phyloP scores from a whole-genome alignment of 1,284 basidiomycete species.

The Pseudozyma pruni region DNA sequence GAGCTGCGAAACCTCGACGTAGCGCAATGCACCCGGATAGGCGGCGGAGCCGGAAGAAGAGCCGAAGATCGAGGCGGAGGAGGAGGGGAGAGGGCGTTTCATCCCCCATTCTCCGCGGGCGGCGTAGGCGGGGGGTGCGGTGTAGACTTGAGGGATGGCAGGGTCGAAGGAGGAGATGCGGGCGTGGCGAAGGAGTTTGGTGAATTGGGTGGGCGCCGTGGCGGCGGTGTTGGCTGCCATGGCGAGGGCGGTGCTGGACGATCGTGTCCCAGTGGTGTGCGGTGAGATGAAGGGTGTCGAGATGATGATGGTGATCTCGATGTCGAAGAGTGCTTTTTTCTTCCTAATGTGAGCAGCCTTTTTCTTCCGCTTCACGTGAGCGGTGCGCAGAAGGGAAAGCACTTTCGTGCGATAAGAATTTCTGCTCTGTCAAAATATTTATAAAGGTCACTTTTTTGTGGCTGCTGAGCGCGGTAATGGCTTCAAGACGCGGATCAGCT shows the following conservation, averaged over 20 bases:
- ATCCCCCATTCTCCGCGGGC: slow-evolving; percentile 64
- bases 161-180: slow-evolving; percentile 60
- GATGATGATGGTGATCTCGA: slow-evolving; percentile 6
- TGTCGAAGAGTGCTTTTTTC: background rate
- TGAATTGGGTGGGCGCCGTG: slow-evolving; percentile 46
- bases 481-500: no score
- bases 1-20: slow-evolving; percentile 48
- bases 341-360: slow-evolving; percentile 1
- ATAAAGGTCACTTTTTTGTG: no score
- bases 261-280: background rate
- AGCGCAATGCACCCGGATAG: slow-evolving; percentile 53
- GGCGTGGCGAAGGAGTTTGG: slow-evolving; percentile 56
- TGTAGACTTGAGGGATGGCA: slow-evolving; percentile 56
- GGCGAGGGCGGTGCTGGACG: background rate
- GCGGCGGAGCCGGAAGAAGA: slow-evolving; percentile 49
- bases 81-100: slow-evolving; percentile 59
- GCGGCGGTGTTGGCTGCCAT: slow-evolving; percentile 35
- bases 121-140: slow-evolving; percentile 55
- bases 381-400: background rate
- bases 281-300: background rate
- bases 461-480: no score
- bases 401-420: slow-evolving; percentile 28
- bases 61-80: slow-evolving; percentile 43
- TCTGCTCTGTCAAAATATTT: no score
- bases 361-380: slow-evolving; percentile 40